phyloP scores from a whole-genome alignment of 2,329 filamentous ascomycete species.

The Calonectria honghensis region DNA sequence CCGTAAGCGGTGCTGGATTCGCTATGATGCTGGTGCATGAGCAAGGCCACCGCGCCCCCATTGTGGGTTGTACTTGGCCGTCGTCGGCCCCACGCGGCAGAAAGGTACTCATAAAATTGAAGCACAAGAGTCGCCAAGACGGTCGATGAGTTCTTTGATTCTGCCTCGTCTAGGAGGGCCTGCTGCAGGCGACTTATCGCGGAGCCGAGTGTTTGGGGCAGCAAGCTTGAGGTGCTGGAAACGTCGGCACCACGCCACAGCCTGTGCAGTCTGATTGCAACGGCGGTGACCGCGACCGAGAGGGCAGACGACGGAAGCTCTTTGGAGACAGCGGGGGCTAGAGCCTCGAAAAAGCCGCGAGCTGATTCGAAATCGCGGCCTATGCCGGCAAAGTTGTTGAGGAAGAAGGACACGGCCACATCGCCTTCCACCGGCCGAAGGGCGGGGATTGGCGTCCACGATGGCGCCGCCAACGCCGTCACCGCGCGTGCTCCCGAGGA shows the following conservation, averaged over 20 bases:
- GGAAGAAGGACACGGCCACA: conserved; percentile 37
- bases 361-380: conserved; percentile 32
- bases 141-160: conserved; percentile 32
- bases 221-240: conserved; percentile 1
- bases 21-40: conserved; percentile 28
- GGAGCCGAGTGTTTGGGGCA: conserved; percentile 7
- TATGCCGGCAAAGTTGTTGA: conserved; percentile 31
- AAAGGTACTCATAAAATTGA: conserved; percentile 40
- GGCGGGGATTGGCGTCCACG: conserved; percentile 2
- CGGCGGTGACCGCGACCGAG: conserved; percentile 34
- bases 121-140: conserved; percentile 35
- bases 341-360: conserved; percentile 41
- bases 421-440: conserved; percentile 33
- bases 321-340: conserved; percentile 31
- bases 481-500: neutral
- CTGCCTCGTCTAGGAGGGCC: conserved; percentile 22
- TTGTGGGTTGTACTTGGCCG: conserved; percentile 31
- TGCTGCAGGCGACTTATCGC: conserved; percentile 34
- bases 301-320: conserved; percentile 33
- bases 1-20: neutral
- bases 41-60: conserved; percentile 33
- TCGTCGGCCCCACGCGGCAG: conserved; percentile 23
- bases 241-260: conserved; percentile 32
- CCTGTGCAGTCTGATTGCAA: conserved; percentile 29
- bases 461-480: neutral